Conservation (phyloP, 2,329 filamentous ascomycete species). For the Aspergillus novofumigatus region DNA sequence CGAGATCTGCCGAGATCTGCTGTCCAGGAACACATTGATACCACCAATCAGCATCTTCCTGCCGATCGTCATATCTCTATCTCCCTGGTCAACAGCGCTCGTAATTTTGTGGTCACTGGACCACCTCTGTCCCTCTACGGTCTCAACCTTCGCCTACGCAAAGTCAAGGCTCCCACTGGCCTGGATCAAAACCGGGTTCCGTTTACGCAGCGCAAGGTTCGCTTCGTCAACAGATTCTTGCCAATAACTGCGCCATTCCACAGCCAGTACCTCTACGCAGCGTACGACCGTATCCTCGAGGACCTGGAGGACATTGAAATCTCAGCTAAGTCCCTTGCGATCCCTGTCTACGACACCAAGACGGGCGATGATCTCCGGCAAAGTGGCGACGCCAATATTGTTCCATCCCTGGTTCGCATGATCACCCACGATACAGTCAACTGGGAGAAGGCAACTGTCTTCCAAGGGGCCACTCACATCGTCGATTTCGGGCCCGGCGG, state of each 20-base stretch:
- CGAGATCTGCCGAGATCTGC: slow-evolving; percentile 83
- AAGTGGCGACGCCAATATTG: slow-evolving; percentile 69
- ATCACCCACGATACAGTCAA: slow-evolving; percentile 92
- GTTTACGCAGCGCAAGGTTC: slow-evolving; percentile 90
- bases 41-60: slow-evolving; percentile 93
- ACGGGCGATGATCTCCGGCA: slow-evolving; percentile 78
- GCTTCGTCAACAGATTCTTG: slow-evolving; percentile 94
- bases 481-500: slow-evolving; percentile 96
- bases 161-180: slow-evolving; percentile 96
- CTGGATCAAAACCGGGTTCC: slow-evolving; percentile 93
- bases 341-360: slow-evolving; percentile 86
- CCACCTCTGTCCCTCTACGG: slow-evolving; percentile 95
- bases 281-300: slow-evolving; percentile 75
- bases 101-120: slow-evolving; percentile 94
- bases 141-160: slow-evolving; percentile 89
- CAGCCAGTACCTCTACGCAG: slow-evolving; percentile 84
- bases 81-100: slow-evolving; percentile 92
- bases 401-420: slow-evolving; percentile 81
- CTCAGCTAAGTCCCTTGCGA: slow-evolving; percentile 66
- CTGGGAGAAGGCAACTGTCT: slow-evolving; percentile 93
- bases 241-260: slow-evolving; percentile 98
- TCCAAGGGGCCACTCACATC: slow-evolving; percentile 87
- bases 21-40: slow-evolving; percentile 94
- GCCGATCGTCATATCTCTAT: slow-evolving; percentile 90
- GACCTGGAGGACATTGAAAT: slow-evolving; percentile 83